phyloP scores from a whole-genome alignment of 257 asterid species.

The Orobanche coerulescens region DNA sequence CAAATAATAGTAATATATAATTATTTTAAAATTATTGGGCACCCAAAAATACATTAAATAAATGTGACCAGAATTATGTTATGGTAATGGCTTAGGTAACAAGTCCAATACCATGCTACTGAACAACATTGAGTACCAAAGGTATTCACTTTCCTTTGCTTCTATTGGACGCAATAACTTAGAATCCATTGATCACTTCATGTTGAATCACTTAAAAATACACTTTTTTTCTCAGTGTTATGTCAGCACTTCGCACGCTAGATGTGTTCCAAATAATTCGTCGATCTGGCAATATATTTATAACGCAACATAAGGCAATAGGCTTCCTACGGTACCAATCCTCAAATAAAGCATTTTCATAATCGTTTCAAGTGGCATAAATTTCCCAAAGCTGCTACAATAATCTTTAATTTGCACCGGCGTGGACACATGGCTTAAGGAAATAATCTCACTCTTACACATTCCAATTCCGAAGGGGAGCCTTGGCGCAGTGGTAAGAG shows the following conservation, averaged over 20 bases:
- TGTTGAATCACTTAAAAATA: slow-evolving; percentile 1
- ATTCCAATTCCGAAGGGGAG: no score
- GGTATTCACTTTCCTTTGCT: not conserved
- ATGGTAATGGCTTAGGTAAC: not conserved
- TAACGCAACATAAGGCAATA: not conserved
- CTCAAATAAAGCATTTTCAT: not conserved
- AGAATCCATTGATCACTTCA: slow-evolving; percentile 4
- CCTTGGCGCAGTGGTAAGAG: no score
- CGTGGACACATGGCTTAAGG: not conserved
- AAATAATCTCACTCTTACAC: no score
- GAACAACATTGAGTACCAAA: not conserved
- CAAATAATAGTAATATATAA: not conserved
- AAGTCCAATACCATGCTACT: not conserved
- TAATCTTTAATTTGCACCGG: not conserved
- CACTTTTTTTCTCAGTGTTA: not conserved
- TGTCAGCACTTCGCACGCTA: no score
- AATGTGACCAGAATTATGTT: not conserved
- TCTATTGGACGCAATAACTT: slow-evolving; percentile 1
- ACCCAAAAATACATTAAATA: slow-evolving; percentile 5
- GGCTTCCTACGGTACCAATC: not conserved
- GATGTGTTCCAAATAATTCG: not conserved
- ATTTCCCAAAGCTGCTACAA: not conserved
- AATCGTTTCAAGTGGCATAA: not conserved
- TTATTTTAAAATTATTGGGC: not conserved
- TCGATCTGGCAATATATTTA: not conserved